Evolutionary conservation across 371 early-diverging fungal species (phyloP), one percentile per base, ranked within the genome.

Genomic region (Coemansia sp.): DNA sequence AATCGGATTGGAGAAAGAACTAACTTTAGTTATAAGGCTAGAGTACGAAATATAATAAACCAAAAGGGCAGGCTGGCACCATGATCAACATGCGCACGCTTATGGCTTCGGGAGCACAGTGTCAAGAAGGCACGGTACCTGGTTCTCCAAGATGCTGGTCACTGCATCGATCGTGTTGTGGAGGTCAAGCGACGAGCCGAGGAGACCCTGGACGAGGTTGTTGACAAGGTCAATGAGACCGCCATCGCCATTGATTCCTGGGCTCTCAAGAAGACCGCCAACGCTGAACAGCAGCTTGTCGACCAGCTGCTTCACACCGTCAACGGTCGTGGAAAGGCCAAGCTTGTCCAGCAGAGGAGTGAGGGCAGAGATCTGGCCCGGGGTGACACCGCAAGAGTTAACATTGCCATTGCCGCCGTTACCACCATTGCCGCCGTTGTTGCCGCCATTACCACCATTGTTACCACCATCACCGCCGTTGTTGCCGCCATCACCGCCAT

Each of bases 91-190:
- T 45, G 45, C 45, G n/a, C 45, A 21, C 4, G 7, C 50, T 59
- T 66, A 74, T 40, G 75, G 75, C 56, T 67, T 53, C 29, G 75
- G 75, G n/a, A 71, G 68, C 27, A 64, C 24, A 26, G 76, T 71
- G 52, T 71, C 71, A 4, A 71, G 58, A 11, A 75, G 71, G 76
- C 76, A 75, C 5, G 76, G 76, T 34, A 71, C 71, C 62, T 75
- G 68, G 59, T 75, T 71, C 65, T 70, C 58, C 5, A 75, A 62
- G 27, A 75, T 64, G 62, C 65, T 67, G 34, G 58, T 61, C 13
- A 71, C 55, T 0, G 71, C 71, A 39, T 64, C 64, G 8, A 75
- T 54, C 5, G 71, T 75, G 67, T 75, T 67, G 64, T 66, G 67
- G n/a, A 70, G 71, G 18, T 75, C 65, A 11, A 70, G 65, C 6